These are phyloP conservation scores for Echeveria elegans DNA, from an alignment of 164 flowering plant genomes.

Conservation along the genomic window DNA sequence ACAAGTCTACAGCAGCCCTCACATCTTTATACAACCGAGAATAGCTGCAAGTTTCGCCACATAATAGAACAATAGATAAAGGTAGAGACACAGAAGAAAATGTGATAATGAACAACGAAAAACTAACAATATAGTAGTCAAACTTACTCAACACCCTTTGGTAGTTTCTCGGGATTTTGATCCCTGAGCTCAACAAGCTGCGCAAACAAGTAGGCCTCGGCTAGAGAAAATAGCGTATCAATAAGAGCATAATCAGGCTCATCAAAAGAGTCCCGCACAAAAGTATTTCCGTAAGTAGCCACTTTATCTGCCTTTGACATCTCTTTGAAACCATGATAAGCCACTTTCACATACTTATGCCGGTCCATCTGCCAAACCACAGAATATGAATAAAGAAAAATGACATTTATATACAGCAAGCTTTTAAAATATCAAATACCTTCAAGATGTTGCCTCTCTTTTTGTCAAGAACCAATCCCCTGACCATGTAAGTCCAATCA, in stretches of 20 bases:
- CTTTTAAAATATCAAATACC: constrained; percentile 27
- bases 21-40: constrained; percentile 85
- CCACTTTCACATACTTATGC: constrained; percentile 95
- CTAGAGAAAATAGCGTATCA: constrained; percentile 92
- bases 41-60: constrained; percentile 39
- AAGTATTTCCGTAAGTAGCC: constrained; percentile 70
- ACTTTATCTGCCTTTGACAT: constrained; percentile 89
- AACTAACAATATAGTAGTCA: neutral
- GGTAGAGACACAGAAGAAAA: neutral
- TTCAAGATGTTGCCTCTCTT: constrained; percentile 96
- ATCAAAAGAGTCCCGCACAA: constrained; percentile 87
- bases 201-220: constrained; percentile 93
- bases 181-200: constrained; percentile 93
- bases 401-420: neutral
- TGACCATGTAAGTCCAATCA: constrained; percentile 97
- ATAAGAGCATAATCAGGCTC: constrained; percentile 98
- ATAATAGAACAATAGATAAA: neutral
- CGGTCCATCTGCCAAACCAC: constrained; percentile 73
- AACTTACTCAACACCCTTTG: constrained; percentile 61
- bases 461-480: constrained; percentile 94
- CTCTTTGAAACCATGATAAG: constrained; percentile 91
- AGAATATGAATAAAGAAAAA: constrained; percentile 1
- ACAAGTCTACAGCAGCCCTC: constrained; percentile 94
- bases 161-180: constrained; percentile 59
- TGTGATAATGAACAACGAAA: neutral